Evolutionary conservation across 495 filamentous ascomycete genomes (phyloP), one percentile per base, ranked within the genome.

Genomic region (Neurospora hispaniola): DNA sequence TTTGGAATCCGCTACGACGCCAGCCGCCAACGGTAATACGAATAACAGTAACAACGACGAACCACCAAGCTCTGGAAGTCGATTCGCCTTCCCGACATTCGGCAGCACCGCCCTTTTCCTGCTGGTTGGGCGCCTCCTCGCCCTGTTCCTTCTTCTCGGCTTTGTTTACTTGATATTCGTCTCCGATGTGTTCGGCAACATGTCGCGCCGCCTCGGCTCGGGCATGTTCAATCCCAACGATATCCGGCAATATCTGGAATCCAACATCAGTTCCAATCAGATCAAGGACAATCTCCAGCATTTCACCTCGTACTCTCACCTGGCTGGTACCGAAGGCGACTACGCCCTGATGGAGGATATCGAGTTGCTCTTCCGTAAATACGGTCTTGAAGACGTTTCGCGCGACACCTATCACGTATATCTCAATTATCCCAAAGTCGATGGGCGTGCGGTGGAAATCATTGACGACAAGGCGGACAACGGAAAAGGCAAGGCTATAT

Each of bases 321-420:
- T 98, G 46, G 96, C 94, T 4, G 96, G 96, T 39, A 96, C 93
- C 5, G 90, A 96, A 81, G 96, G 96, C 40, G 94, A 96, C 80
- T 92, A 89, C 74, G 89, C 90, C 69, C 85, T 97, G 38, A 94
- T 91, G 20, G 87, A 92, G 82, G 96, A 92, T 83, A 88, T 97
- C 71, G 87, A 95, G 81, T 87, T 87, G 72, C 81, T 89, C 74
- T 97, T 96, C 79, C 82, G 81, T 75, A 86, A 82, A 41, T 89
- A 90, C 72, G 87, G 87, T 10, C 83, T 98, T 75, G 93, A 97
- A 74, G 82, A 88, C 59, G 89, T 97, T 39, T 79, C 84, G 46
- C 84, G 91, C 75, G 92, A 97, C 73, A 85, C 90, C 73, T 97
- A 93, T 80, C 85, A 92, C 75, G 94, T 96, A 4, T 98, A 98